Evolutionary conservation across 202 grass and related monocot species (phyloP), one percentile per base, ranked within the genome.

Genomic region (Sporobolus alterniflorus): DNA sequence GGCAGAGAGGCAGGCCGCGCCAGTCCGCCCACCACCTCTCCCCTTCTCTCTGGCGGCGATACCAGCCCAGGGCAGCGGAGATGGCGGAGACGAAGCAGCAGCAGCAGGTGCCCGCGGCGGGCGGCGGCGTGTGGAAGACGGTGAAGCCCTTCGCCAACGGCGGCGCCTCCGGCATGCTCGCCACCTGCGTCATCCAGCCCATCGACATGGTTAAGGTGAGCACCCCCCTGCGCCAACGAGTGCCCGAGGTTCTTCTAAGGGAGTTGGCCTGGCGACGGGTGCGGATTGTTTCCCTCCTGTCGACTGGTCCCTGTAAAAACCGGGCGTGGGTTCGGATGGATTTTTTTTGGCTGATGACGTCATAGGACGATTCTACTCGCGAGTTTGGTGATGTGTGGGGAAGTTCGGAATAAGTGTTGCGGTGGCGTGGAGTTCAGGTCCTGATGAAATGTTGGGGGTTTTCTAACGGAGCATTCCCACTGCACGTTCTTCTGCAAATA

Each of bases 141-240:
- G 76, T 89, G 42, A 92, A 92, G 80, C 90, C 90, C 32, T 92
- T 92, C 71, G 83, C 36, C 33, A 92, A 92, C 57, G 87, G 90
- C 34, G 90, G 87, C 41, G 75, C 67, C 17, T 92, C 90, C 57
- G 90, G 90, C 16, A 92, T 92, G 90, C 90, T 92, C 26, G 90
- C 90, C 70, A 92, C 90, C 65, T 89, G 83, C 83, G 87, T 89
- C 83, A 89, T 92, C 80, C 87, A 92, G 80, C 90, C 90, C 70
- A 92, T 92, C 87, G 90, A 92, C 63, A 92, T 92, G 90, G 66
- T 92, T 76, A 92, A 92, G 90, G 90, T 89, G 61, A 4, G 73
- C 64, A 3, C 62, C 6, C 31, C 20, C 21, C 18, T 3, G 36
- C 36, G 36, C 4, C 36, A 63, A 65, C 63, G 7, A 32, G 9